Evolutionary conservation across 192 early-diverging fungal genomes (phyloP), one percentile per base, ranked within the genome.

Genomic region (Backusella parvicylindrica): DNA sequence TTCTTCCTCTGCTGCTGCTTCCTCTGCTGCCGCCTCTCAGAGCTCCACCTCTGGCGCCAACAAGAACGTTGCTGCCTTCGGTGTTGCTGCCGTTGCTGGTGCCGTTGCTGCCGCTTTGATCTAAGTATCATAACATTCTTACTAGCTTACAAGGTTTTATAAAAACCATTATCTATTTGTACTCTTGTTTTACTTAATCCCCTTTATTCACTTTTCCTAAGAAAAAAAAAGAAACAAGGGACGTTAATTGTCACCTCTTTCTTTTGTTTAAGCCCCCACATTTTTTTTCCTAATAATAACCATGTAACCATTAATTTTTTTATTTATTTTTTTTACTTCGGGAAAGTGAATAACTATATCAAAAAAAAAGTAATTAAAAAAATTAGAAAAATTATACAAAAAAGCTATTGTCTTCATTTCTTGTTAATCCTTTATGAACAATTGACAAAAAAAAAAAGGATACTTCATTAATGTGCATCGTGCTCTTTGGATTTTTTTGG

Each of bases 41-140:
- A 63, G 26, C 60, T 23, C 21, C 4, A 16, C 28, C 28, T 33
- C 40, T 43, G 68, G 21, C 28, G 68, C 68, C 38, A 70, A 12
- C 68, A 70, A 70, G 68, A 70, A 70, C 68, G 23, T 41, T 9
- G 41, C 28, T 47, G 37, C 68, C 16, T 15, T 70, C 40, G 68
- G 68, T 70, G 68, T 41, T 30, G 26, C 40, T 15, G 68, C 68
- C n/a, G n/a, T 68, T 70, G 68, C 68, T 12, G 68, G 68, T 70
- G 68, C 68, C 38, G 68, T 70, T 16, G 68, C 41, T 30, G 68
- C 68, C 30, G 68, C 68, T 47, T 47, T 70, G 68, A 70, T 70
- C 40, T 70, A 70, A 70, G 53, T 60, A 60, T 60, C 53, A 28
- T 60, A 60, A 60, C 53, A 60, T 60, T 11, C 26, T 60, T 60